Conservation (phyloP, 352 stramenopile species). For the Pythium rishiriense region DNA sequence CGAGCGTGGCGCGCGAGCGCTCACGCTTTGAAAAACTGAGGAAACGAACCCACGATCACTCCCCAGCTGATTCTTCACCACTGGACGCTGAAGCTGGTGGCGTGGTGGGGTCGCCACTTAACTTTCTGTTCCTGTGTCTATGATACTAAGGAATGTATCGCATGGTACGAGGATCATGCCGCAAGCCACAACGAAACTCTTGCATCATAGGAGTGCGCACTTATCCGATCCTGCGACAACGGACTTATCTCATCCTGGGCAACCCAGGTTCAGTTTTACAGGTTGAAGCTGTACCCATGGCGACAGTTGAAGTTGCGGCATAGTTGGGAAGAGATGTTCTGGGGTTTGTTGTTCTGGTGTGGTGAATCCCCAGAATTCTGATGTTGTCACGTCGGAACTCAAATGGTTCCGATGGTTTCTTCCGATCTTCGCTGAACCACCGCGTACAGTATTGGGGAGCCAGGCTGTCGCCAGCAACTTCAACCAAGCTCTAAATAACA, state of each 20-base stretch:
- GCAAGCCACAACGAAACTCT: no score
- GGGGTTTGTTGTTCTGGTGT: background rate
- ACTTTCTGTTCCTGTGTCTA: background rate
- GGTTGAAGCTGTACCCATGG: conserved; percentile 7
- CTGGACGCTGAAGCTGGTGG: background rate
- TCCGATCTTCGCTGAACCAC: conserved; percentile 1
- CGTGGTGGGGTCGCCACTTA: background rate
- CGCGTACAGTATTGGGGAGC: background rate
- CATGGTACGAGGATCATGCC: no score
- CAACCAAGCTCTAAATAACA: no score
- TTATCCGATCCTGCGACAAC: conserved; percentile 4
- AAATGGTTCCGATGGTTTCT: conserved; percentile 2
- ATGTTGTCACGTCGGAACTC: background rate
- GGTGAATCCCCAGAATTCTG: background rate
- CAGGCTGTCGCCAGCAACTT: conserved; percentile 7
- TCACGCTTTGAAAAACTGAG: background rate
- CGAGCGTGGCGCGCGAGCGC: background rate
- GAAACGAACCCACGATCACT: background rate
- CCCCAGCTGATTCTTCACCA: background rate
- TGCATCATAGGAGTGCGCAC: conserved; percentile 4
- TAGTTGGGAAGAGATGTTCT: background rate
- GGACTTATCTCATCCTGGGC: background rate
- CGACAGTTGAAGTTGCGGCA: conserved; percentile 13
- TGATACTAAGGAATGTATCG: no score
- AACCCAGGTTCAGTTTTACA: background rate